Base-by-base conservation (phyloP, 495 filamentous ascomycete species). In the Neurospora sp. region DNA sequence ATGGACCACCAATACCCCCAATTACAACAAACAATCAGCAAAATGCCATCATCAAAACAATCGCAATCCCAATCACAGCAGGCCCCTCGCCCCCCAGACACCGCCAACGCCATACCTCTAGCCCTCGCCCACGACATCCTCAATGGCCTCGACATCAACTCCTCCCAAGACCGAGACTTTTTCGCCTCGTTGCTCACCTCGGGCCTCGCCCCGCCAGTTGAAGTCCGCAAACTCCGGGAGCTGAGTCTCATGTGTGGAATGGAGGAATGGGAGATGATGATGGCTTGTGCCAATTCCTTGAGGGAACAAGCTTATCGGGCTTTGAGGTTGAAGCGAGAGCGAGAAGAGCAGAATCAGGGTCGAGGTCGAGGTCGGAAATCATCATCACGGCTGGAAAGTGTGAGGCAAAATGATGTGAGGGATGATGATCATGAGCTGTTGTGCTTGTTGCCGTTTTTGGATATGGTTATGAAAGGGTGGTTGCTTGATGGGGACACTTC, bases 181-280 rank as follows among this genome's bases (percentile, higher is more conserved):
- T 68, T 83, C 6, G 42, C 39, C 69, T 72, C 72, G 1, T 14
- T 80, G 7, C 73, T 81, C 20, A 72, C 70, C 1, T 71, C 74
- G 35, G 74, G 77, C 9, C 53, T 45, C 5, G 80, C 70, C 8
- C 69, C 79, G 9, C 68, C 70, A 8, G 77, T 75, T 1, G 81
- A 80, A 7, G 69, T 81, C n/a, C 38, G 77, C 20, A 65, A 75
- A 27, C 72, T 83, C 8, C 38, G 70, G 7, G 53, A 59, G 22
- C 47, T 77, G 4, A 80, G 79, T 31, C 70, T 83, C 0, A 72
- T 75, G 68, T 76, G 79, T 1, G 77, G 78, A 3, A 39, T 74
- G 22, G 82, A 84, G 70, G 76, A 83, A 44, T 82, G 77, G 77
- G 59, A 78, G 7, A 76, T 81, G 77, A 71, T 80, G 44, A 69